Base-by-base conservation (phyloP, 345 rosid genomes). In the Rhodomyrtus tomentosa region DNA sequence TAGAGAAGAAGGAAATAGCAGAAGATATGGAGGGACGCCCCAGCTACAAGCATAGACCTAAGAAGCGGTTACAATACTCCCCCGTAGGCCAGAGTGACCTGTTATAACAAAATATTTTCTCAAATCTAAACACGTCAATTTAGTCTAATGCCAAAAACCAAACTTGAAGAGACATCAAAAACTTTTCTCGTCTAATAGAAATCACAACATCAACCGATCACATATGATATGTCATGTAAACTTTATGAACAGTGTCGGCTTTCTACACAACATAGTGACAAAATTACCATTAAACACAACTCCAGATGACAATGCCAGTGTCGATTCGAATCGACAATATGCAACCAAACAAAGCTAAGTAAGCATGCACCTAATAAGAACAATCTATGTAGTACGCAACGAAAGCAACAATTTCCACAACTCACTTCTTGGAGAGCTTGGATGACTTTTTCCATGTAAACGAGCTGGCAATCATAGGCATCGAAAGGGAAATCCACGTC, bases 361-460 rank as follows among this genome's bases (percentile, higher is more conserved):
- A 1, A 62, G 74, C 74, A 62, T 2, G 74, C 74, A 9, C 20
- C 7, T 20, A 1, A 5, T 32, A 16, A 62, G 15, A 32, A 7
- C 11, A 7, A 5, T 40, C 42, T 16, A 0, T 1, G 5, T 7
- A 8, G 24, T 2, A 36, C 25, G 55, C 76, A 15, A 38, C 27
- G 48, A 40, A 11, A 32, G 76, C 45, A 20, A 36, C 0, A 10
- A 68, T 68, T 76, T 21, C 12, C n/a, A 22, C 56, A 13, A 86
- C 94, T 88, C 56, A 94, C 99, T 83, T 84, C 93, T 90, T 95
- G 99, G 80, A 95, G 98, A 86, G 98, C 89, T 82, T 95, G 91
- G 84, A 97, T 93, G 22, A 97, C 98, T 91, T 92, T 93, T 81
- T 97, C 98, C 99, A 95, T 97, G 95, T 95, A 95, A 76, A 89